Conservation (phyloP, 768 basidiomycete genomes). For the Phanerochaete carnosa region DNA sequence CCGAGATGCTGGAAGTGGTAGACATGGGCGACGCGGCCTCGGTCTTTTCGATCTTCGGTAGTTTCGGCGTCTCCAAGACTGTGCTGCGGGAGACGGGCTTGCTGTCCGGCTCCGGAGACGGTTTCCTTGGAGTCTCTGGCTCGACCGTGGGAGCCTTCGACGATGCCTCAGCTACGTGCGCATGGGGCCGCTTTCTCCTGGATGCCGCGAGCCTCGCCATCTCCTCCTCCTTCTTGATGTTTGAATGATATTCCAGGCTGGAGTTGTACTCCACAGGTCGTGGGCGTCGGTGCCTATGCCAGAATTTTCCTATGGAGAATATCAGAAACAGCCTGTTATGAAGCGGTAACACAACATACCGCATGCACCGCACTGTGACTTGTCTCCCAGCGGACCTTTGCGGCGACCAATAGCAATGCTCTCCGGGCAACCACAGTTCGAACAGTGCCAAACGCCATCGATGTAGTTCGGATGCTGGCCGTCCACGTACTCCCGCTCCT, state of each 20-base stretch:
- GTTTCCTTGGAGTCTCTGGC: constrained; percentile 50
- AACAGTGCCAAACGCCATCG: constrained; percentile 91
- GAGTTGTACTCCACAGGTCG: constrained; percentile 79
- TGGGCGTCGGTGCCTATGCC: constrained; percentile 82
- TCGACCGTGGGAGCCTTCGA: constrained; percentile 34
- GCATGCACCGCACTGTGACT: constrained; percentile 89
- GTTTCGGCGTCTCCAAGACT: constrained; percentile 29
- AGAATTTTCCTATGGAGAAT: constrained; percentile 69
- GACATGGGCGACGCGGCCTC: constrained; percentile 65
- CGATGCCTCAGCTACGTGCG: constrained; percentile 41
- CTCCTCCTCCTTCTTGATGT: constrained; percentile 54
- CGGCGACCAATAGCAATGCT: constrained; percentile 79
- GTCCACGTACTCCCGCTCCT: constrained; percentile 79
- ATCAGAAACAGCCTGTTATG: constrained; percentile 1
- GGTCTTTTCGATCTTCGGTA: constrained; percentile 25
- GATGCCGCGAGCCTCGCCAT: constrained; percentile 44
- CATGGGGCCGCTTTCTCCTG: constrained; percentile 57
- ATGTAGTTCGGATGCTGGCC: constrained; percentile 81
- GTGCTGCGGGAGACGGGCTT: constrained; percentile 26
- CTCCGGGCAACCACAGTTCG: constrained; percentile 91
- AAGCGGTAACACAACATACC: constrained; percentile 49
- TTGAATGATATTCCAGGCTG: constrained; percentile 66
- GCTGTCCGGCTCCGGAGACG: constrained; percentile 36
- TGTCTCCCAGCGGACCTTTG: constrained; percentile 88
- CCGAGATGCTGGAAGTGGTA: constrained; percentile 68